These are phyloP conservation scores for Lecanicillium sp. DNA, from an alignment of 2,329 filamentous ascomycete species.

Conservation along the genomic window DNA sequence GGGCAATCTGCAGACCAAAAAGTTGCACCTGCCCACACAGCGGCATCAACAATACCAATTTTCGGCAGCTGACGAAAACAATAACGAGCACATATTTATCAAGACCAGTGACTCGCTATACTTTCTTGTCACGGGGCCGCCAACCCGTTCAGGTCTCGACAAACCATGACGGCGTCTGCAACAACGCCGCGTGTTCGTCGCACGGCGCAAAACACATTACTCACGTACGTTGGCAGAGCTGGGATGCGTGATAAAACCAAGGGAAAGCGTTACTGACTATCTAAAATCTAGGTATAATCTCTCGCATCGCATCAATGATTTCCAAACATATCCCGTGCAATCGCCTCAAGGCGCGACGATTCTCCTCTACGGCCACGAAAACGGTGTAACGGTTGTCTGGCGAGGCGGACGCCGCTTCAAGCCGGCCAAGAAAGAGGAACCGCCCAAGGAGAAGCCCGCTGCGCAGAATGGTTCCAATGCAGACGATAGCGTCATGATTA, in stretches of 20 bases:
- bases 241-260: background rate
- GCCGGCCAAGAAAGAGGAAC: conserved; percentile 23
- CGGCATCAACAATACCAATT: too few relatives aligned
- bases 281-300: conserved; percentile 48
- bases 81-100: too few relatives aligned
- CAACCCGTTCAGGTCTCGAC: too few relatives aligned
- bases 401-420: conserved; percentile 55
- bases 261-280: conserved; percentile 3
- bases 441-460: conserved; percentile 32
- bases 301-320: conserved; percentile 47
- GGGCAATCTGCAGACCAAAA: too few relatives aligned
- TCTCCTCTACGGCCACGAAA: conserved; percentile 55
- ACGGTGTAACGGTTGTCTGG: conserved; percentile 54
- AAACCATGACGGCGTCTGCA: conserved; percentile 22
- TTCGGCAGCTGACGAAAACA: too few relatives aligned
- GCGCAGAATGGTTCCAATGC: conserved; percentile 39
- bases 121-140: too few relatives aligned
- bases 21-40: too few relatives aligned
- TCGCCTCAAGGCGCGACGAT: conserved; percentile 57
- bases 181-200: conserved; percentile 33
- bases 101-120: too few relatives aligned
- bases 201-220: conserved; percentile 39
- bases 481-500: conserved; percentile 50
- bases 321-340: conserved; percentile 52
- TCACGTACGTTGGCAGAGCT: conserved; percentile 28